A percentile compares a stretch with the other conserved stretches of the same genome.
These are phyloP conservation scores for Mucor saturninus DNA, from an alignment of 371 early-diverging fungal species.

Conservation along the genomic window DNA sequence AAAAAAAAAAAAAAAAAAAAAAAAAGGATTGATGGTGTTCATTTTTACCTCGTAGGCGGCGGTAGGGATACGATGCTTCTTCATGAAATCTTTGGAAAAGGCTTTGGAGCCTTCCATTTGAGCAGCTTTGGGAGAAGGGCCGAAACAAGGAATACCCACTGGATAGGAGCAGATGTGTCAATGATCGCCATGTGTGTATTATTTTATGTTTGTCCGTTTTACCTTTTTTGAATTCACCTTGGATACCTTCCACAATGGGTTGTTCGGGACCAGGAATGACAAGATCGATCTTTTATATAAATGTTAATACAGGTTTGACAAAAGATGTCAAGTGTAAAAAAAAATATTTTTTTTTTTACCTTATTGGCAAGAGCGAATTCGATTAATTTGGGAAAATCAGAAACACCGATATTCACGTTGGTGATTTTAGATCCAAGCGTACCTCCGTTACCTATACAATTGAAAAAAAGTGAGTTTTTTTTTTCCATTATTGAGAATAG, in stretches of 20 bases:
- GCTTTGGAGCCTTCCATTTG: conserved; percentile 97
- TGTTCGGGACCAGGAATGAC: conserved; percentile 97
- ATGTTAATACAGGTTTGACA: too few relatives aligned
- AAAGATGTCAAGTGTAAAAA: too few relatives aligned
- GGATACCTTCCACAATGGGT: conserved; percentile 93
- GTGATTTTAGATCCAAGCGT: conserved; percentile 81
- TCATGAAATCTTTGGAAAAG: conserved; percentile 98
- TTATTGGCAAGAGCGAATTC: conserved; percentile 82
- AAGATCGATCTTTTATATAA: conserved; percentile 60
- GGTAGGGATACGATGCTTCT: conserved; percentile 93
- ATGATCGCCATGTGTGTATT: too few relatives aligned
- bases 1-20: not conserved
- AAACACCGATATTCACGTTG: conserved; percentile 78
- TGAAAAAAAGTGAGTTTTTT: not conserved
- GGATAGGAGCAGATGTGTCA: not conserved
- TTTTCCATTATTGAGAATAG: not conserved
- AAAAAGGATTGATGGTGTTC: not conserved
- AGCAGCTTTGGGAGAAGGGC: conserved; percentile 91
- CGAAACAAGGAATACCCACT: conserved; percentile 96
- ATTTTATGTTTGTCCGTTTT: conserved; percentile 12
- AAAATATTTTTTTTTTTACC: conserved; percentile 42
- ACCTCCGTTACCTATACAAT: conserved; percentile 88
- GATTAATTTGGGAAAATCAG: conserved; percentile 77
- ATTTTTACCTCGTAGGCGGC: conserved; percentile 79
- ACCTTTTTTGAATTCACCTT: conserved; percentile 82